These are phyloP conservation scores for Daphne laureola DNA, from an alignment of 441 rosid species.

Conservation along the genomic window DNA sequence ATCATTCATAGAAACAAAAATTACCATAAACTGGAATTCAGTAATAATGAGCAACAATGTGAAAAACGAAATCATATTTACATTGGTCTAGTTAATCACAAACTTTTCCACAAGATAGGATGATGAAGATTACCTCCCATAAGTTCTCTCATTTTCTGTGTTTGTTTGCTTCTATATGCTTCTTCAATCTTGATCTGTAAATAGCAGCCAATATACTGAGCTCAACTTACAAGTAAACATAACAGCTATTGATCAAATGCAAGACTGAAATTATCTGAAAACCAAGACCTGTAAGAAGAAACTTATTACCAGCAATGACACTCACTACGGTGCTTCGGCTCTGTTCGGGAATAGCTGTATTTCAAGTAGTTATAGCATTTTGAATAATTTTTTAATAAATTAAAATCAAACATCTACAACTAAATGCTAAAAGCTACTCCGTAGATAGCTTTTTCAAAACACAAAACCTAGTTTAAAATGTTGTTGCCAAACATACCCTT, in stretches of 20 bases:
- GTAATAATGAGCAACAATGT: background rate
- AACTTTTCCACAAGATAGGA: slow-evolving; percentile 72
- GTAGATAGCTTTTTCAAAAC: no score
- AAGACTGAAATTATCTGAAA: slow-evolving; percentile 53
- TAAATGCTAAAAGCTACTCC: no score
- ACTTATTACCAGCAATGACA: no score
- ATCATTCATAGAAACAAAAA: no score
- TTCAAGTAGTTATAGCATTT: no score
- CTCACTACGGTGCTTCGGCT: no score
- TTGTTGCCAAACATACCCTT: no score
- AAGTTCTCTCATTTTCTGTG: slow-evolving; percentile 21
- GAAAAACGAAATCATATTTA: background rate
- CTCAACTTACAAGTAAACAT: slow-evolving; percentile 41
- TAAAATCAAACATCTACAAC: no score
- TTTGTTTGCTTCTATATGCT: slow-evolving; percentile 48
- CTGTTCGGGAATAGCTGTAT: no score
- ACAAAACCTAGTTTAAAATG: no score
- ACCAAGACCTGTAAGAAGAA: slow-evolving; percentile 55
- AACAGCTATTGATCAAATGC: slow-evolving; percentile 66
- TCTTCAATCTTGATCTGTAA: slow-evolving; percentile 65
- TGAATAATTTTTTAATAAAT: no score
- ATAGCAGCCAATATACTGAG: slow-evolving; percentile 46
- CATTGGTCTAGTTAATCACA: slow-evolving; percentile 54
- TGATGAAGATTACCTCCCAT: slow-evolving; percentile 74
- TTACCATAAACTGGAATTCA: no score